These are phyloP conservation scores for Bipolaris sorokiniana DNA, from an alignment of 2,329 filamentous ascomycete genomes.

Conservation along the genomic window DNA sequence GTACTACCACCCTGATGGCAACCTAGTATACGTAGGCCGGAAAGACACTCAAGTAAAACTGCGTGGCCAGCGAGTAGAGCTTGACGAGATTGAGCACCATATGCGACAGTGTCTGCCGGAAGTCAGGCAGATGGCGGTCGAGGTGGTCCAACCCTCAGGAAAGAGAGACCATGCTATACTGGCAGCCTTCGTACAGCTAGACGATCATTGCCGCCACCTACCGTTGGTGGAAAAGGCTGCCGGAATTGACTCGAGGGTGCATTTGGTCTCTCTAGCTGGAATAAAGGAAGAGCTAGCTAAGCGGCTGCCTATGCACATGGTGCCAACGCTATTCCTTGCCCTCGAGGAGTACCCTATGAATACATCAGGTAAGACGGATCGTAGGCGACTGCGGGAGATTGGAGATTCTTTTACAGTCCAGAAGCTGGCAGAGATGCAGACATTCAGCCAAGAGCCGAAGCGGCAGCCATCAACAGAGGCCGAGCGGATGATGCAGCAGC, in stretches of 20 bases:
- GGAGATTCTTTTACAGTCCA: conserved; percentile 2
- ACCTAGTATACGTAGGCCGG: conserved; percentile 20
- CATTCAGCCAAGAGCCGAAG: neutral
- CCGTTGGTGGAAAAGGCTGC: too few species aligned
- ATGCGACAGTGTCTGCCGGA: neutral
- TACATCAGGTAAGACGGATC: conserved; percentile 52
- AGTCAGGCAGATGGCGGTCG: neutral
- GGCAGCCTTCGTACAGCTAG: neutral
- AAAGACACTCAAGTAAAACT: conserved; percentile 34
- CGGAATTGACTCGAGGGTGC: too few species aligned
- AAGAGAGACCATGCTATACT: neutral
- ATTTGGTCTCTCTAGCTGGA: neutral
- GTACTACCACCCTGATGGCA: conserved; percentile 21
- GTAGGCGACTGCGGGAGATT: conserved; percentile 19
- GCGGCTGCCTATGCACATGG: conserved; percentile 1
- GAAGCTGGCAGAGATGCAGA: conserved; percentile 1
- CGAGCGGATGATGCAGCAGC: neutral
- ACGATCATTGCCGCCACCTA: too few species aligned
- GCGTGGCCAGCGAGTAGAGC: conserved; percentile 32
- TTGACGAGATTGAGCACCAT: conserved; percentile 20
- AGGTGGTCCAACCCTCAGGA: neutral
- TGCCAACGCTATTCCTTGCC: neutral
- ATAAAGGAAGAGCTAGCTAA: neutral
- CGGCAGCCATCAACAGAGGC: neutral
- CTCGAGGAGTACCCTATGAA: conserved; percentile 43